phyloP scores from a whole-genome alignment of 176 grass and related monocot genomes.

The Canna indica region DNA sequence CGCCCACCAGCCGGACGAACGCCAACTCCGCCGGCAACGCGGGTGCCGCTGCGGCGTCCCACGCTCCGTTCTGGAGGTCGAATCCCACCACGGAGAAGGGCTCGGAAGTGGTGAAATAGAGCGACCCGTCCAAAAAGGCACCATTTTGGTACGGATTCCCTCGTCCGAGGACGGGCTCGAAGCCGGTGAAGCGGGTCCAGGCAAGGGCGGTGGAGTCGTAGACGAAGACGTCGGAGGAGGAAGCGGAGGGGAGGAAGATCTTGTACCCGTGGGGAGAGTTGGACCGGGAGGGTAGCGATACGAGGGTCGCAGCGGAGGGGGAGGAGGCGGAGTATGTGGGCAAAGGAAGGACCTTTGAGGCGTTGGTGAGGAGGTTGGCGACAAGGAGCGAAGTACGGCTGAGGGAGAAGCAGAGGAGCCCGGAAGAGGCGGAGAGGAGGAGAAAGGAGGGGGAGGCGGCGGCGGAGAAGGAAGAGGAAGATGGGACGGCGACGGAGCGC shows the following conservation, averaged over 20 bases:
- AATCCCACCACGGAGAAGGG: constrained; percentile 18
- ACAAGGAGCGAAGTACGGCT: constrained; percentile 4
- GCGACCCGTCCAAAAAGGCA: constrained; percentile 12
- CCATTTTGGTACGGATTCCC: neutral
- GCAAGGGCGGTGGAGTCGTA: constrained; percentile 15
- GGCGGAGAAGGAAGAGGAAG: neutral
- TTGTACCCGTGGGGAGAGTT: constrained; percentile 19
- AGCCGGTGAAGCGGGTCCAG: constrained; percentile 17
- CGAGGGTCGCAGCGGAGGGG: neutral
- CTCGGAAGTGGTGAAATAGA: constrained; percentile 20
- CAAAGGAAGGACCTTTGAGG: constrained; percentile 14
- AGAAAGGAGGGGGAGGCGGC: neutral
- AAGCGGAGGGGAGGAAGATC: constrained; percentile 18
- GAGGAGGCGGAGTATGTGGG: neutral
- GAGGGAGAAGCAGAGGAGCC: constrained; percentile 12
- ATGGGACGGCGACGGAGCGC: constrained; percentile 7
- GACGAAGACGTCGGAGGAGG: constrained; percentile 1
- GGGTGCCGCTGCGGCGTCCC: neutral
- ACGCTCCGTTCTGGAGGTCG: constrained; percentile 10
- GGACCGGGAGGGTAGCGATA: neutral
- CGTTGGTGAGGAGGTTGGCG: constrained; percentile 14
- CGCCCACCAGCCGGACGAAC: constrained; percentile 18
- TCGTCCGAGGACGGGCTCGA: neutral
- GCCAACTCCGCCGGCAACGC: constrained; percentile 1
- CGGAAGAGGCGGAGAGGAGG: neutral